A percentile compares a stretch with the other conserved stretches of the same genome.
Conservation (phyloP, 2,329 filamentous ascomycete genomes). For the Zarea fungicola region DNA sequence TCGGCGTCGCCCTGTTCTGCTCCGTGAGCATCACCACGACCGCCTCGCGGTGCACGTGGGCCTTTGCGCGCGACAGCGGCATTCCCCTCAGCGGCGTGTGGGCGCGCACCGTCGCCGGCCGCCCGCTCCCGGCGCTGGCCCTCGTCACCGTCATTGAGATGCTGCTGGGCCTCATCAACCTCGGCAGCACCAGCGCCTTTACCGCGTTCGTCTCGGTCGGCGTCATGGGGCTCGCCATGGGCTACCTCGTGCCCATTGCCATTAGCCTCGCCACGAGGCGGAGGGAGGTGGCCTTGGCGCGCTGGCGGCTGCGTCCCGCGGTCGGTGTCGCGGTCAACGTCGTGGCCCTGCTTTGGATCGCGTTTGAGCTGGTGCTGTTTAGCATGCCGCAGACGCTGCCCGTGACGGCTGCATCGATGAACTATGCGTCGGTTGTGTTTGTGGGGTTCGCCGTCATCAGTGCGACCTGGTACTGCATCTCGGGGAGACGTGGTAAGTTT, state of each 20-base stretch:
- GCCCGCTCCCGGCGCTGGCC: slow-evolving; percentile 52
- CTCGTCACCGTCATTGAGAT: slow-evolving; percentile 50
- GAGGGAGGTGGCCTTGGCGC: slow-evolving; percentile 40
- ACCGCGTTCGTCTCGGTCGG: slow-evolving; percentile 37
- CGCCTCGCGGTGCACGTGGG: slow-evolving; percentile 54
- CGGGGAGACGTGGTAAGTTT: slow-evolving; percentile 45
- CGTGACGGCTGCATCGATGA: slow-evolving; percentile 43
- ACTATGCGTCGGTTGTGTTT: slow-evolving; percentile 55
- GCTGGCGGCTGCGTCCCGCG: slow-evolving; percentile 39
- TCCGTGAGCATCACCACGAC: slow-evolving; percentile 56
- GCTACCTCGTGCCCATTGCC: slow-evolving; percentile 51
- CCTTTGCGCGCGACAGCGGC: slow-evolving; percentile 53
- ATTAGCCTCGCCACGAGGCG: slow-evolving; percentile 44
- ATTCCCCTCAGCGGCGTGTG: slow-evolving; percentile 47
- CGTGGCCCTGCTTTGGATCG: slow-evolving; percentile 45
- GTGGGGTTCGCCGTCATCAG: slow-evolving; percentile 43
- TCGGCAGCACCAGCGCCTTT: slow-evolving; percentile 30
- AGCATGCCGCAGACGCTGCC: slow-evolving; percentile 47
- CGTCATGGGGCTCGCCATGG: slow-evolving; percentile 50
- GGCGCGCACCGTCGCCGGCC: slow-evolving; percentile 46
- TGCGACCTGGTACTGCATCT: slow-evolving; percentile 44
- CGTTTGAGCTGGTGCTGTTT: slow-evolving; percentile 49
- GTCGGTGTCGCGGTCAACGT: slow-evolving; percentile 41
- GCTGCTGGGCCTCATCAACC: slow-evolving; percentile 51
- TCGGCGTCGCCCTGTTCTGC: slow-evolving; percentile 53